phyloP scores from a whole-genome alignment of 345 rosid species.

The Populus nigra region DNA sequence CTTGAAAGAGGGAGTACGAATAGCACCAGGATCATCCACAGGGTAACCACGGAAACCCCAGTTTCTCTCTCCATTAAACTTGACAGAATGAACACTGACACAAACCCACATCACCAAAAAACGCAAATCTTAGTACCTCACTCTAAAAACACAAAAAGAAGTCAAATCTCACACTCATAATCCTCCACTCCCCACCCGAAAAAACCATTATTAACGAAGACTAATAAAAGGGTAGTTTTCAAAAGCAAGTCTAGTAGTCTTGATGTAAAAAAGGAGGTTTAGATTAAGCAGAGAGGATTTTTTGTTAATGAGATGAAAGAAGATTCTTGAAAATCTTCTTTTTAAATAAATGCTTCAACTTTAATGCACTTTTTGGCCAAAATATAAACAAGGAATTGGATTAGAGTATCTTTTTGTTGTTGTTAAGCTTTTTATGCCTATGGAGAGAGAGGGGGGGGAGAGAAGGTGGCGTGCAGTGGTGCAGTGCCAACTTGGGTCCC shows the following conservation, averaged over 20 bases:
- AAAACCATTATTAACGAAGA: background rate
- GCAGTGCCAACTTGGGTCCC: conserved; percentile 18
- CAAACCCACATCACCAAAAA: conserved; percentile 16
- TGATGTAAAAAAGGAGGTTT: background rate
- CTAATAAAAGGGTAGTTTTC: conserved; percentile 4
- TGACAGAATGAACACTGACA: background rate
- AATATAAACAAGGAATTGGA: background rate
- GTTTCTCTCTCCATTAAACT: conserved; percentile 26
- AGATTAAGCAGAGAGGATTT: background rate
- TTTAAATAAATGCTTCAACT: conserved; percentile 11
- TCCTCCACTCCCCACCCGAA: background rate
- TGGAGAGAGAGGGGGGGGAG: background rate
- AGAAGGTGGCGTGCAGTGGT: conserved; percentile 26
- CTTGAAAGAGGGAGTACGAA: conserved; percentile 9
- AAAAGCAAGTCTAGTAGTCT: background rate
- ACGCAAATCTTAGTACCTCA: conserved; percentile 9
- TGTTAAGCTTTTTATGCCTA: background rate
- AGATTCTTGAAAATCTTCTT: conserved; percentile 14
- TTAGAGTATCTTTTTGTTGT: background rate
- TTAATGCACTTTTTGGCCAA: conserved; percentile 2
- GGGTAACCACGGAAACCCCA: conserved; percentile 8
- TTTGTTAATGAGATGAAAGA: background rate
- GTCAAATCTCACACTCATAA: background rate
- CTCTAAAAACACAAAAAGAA: background rate
- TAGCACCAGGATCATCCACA: conserved; percentile 26